Evolutionary conservation across 140 eudicot species (phyloP).

Genomic region (Cichorium intybus): DNA sequence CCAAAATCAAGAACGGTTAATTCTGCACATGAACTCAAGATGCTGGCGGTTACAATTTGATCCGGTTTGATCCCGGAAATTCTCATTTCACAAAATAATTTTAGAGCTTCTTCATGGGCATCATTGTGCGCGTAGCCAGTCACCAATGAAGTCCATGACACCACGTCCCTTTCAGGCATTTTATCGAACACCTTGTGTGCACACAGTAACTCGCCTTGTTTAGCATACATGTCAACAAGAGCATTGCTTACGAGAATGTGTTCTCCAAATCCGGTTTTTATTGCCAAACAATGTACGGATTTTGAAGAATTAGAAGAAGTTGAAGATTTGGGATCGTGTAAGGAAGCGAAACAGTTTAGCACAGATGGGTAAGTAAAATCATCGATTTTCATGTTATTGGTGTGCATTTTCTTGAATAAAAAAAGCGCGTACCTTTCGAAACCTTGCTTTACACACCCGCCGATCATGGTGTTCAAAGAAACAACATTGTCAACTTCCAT

Average conservation of each 20-base stretch:
- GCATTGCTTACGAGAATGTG: slow-evolving; percentile 60
- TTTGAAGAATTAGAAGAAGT: slow-evolving; percentile 27
- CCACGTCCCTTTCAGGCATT: slow-evolving; percentile 60
- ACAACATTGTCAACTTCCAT: slow-evolving; percentile 54
- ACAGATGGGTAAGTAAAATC: slow-evolving; percentile 83
- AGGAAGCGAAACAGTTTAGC: slow-evolving; percentile 54
- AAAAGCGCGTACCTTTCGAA: slow-evolving; percentile 49
- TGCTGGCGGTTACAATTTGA: slow-evolving; percentile 53
- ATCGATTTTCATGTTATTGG: slow-evolving; percentile 52
- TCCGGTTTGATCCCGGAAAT: slow-evolving; percentile 57
- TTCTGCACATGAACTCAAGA: slow-evolving; percentile 76
- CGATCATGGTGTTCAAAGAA: slow-evolving; percentile 84
- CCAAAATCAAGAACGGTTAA: slow-evolving; percentile 69
- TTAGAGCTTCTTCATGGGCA: slow-evolving; percentile 56
- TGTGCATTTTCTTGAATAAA: slow-evolving; percentile 63
- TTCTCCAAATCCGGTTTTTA: slow-evolving; percentile 60
- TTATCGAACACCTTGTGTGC: slow-evolving; percentile 50
- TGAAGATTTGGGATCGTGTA: slow-evolving; percentile 23
- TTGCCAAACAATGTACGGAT: slow-evolving; percentile 57
- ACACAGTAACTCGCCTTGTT: slow-evolving; percentile 42
- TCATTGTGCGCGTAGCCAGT: slow-evolving; percentile 64
- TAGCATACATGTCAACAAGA: slow-evolving; percentile 85
- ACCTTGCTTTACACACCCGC: slow-evolving; percentile 70
- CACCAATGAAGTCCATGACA: slow-evolving; percentile 88
- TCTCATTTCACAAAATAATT: slow-evolving; percentile 63